A percentile compares a stretch with the other conserved stretches of the same genome.
phyloP scores from a whole-genome alignment of 2,329 filamentous ascomycete genomes.

The Aspergillus fijiensis region DNA sequence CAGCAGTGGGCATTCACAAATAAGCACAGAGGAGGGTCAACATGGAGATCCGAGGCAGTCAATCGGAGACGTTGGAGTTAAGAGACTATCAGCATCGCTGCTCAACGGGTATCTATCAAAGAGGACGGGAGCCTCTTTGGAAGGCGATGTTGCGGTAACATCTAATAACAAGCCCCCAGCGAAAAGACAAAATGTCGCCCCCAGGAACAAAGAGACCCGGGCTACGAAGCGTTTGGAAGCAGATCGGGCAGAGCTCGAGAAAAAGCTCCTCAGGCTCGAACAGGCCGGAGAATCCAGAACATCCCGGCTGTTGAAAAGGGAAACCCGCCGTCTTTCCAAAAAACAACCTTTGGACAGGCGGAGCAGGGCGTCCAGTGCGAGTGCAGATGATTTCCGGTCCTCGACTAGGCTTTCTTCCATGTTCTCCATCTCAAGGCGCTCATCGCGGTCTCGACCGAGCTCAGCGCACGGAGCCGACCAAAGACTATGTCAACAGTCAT shows the following conservation, averaged over 20 bases:
- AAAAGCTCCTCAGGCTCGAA: conserved; percentile 25
- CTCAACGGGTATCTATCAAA: not conserved
- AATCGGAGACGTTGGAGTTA: not conserved
- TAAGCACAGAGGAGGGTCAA: not conserved
- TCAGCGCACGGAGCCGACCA: conserved; percentile 24
- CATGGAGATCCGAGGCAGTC: not conserved
- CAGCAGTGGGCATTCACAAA: not conserved
- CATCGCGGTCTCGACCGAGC: conserved; percentile 30
- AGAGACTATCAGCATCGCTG: not conserved
- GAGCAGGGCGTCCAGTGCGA: conserved; percentile 32
- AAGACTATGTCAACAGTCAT: not conserved
- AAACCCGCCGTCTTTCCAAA: conserved; percentile 35
- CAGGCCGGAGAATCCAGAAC: conserved; percentile 21
- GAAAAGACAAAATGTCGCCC: conserved; percentile 21
- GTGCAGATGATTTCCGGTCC: conserved; percentile 28
- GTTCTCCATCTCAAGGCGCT: conserved; percentile 28
- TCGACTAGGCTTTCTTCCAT: conserved; percentile 27
- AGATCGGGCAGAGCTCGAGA: conserved; percentile 32
- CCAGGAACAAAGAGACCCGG: conserved; percentile 29
- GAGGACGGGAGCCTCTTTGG: not conserved
- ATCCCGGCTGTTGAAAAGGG: conserved; percentile 18
- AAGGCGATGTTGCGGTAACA: conserved; percentile 6
- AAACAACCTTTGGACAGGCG: conserved; percentile 34
- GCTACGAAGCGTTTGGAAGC: conserved; percentile 33
- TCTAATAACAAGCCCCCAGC: conserved; percentile 19